phyloP scores from a whole-genome alignment of 1,139 yeast genomes.

The Lodderomyces parapsilosis region DNA sequence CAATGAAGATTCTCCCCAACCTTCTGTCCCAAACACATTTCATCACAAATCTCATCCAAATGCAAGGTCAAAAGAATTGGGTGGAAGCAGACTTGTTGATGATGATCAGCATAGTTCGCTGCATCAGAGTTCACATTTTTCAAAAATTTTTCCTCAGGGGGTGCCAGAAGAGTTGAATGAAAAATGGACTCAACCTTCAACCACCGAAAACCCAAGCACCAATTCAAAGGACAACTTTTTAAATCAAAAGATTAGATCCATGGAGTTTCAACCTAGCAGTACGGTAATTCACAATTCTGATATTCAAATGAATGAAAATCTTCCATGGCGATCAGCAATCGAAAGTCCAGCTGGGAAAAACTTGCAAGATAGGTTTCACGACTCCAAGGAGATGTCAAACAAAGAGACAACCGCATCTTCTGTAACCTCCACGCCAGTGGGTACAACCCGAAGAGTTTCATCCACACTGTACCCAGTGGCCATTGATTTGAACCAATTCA shows the following conservation, averaged over 20 bases:
- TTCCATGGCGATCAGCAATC: constrained; percentile 40
- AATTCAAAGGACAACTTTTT: constrained; percentile 1
- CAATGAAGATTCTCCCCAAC: constrained; percentile 20
- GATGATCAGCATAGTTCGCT: constrained; percentile 4
- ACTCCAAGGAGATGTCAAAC: constrained; percentile 15
- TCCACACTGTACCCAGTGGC: not conserved
- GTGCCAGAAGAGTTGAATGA: constrained; percentile 43
- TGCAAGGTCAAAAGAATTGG: constrained; percentile 38
- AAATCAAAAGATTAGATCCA: constrained; percentile 18
- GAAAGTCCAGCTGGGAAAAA: constrained; percentile 26
- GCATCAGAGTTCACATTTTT: not conserved
- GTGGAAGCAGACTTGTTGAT: constrained; percentile 16
- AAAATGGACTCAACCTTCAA: constrained; percentile 25
- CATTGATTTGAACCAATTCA: not conserved
- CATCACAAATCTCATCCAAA: constrained; percentile 47
- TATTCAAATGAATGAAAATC: constrained; percentile 24
- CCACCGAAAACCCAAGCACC: not conserved
- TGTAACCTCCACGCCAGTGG: constrained; percentile 35
- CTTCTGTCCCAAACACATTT: constrained; percentile 47
- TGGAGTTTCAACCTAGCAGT: constrained; percentile 16
- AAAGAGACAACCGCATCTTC: constrained; percentile 30
- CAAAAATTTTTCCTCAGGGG: constrained; percentile 41
- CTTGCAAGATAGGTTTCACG: constrained; percentile 32
- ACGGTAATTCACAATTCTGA: constrained; percentile 40
- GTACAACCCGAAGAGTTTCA: constrained; percentile 3